Conservation (phyloP, 331 rosid species). For the Rosa hybrid region DNA sequence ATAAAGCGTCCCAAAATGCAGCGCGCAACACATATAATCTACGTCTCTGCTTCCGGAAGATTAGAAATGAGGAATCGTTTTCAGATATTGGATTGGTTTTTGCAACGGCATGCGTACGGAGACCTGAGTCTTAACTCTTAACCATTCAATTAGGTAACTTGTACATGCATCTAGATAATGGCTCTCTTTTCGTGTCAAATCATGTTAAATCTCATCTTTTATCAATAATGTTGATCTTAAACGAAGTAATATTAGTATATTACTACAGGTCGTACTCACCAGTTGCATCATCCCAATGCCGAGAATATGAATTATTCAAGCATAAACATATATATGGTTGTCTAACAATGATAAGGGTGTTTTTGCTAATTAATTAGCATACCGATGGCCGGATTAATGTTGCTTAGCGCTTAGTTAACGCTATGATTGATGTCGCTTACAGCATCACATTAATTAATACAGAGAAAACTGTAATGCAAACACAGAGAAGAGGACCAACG, state of each 20-base stretch:
- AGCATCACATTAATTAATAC: neutral
- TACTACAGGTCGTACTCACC: neutral
- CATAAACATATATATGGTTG: no score
- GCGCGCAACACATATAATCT: neutral
- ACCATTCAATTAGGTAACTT: neutral
- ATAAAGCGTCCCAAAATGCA: neutral
- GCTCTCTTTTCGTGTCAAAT: neutral
- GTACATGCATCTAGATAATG: neutral
- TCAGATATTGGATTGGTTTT: neutral
- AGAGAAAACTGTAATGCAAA: no score
- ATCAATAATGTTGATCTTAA: neutral
- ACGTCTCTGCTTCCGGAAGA: neutral
- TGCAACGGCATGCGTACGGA: neutral
- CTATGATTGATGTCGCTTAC: neutral
- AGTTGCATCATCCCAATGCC: no score
- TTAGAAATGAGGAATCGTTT: neutral
- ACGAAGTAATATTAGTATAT: neutral
- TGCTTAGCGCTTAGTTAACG: neutral
- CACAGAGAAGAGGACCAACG: no score
- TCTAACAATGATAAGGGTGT: no score
- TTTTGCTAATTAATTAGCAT: neutral
- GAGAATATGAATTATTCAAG: no score
- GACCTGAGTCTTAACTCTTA: neutral
- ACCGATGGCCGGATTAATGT: no score
- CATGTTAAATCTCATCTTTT: neutral